These are phyloP conservation scores for Talaromyces sp. DNA, from an alignment of 2,329 filamentous ascomycete genomes.

Conservation along the genomic window DNA sequence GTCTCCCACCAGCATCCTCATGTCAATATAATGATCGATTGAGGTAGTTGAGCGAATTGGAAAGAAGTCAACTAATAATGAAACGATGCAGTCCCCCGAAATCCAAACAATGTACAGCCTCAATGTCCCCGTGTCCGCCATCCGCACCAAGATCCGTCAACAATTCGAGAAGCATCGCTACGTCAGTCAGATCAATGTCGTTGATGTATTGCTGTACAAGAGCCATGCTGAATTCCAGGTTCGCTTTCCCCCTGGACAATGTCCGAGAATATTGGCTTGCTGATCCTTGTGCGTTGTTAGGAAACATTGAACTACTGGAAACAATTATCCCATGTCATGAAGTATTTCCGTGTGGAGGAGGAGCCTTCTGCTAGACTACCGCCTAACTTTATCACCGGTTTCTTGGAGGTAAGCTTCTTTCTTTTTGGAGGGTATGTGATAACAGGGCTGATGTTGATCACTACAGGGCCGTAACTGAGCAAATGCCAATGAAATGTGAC, in stretches of 20 bases:
- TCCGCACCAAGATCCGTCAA: conserved; percentile 91
- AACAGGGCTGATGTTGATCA: neutral
- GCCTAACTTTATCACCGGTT: conserved; percentile 86
- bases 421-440: neutral
- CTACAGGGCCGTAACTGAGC: conserved; percentile 29
- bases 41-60: too few relatives aligned
- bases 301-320: conserved; percentile 99
- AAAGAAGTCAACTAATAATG: neutral
- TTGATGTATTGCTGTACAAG: conserved; percentile 87
- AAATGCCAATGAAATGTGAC: conserved; percentile 21
- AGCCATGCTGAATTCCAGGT: conserved; percentile 95
- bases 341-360: conserved; percentile 90
- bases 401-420: conserved; percentile 72
- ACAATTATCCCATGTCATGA: conserved; percentile 90
- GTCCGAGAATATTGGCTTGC: neutral
- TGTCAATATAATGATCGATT: neutral
- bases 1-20: conserved; percentile 32
- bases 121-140: conserved; percentile 77
- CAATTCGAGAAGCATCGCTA: conserved; percentile 96
- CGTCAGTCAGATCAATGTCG: conserved; percentile 80
- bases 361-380: conserved; percentile 73
- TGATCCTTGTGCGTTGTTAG: conserved; percentile 44
- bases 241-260: conserved; percentile 20
- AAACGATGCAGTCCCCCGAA: conserved; percentile 70
- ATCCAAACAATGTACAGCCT: conserved; percentile 97